Evolutionary conservation across 2,329 filamentous ascomycete genomes (phyloP).

Genomic region (Diaporthe helianthi): DNA sequence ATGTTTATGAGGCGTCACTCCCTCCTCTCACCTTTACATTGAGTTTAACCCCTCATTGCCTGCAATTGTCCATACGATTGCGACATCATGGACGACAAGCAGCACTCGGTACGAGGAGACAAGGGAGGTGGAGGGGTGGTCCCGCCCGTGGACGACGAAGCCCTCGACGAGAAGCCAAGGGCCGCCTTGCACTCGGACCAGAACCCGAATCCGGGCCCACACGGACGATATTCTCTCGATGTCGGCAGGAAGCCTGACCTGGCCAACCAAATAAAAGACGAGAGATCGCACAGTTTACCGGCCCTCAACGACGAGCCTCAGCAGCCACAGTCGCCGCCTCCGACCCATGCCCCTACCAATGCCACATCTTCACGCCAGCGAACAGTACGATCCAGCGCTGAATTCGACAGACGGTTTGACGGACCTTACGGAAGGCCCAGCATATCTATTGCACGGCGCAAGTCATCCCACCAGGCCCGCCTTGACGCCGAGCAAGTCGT

Average conservation of each 20-base stretch:
- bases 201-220: not conserved
- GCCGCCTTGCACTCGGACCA: conserved; percentile 21
- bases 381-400: conserved; percentile 36
- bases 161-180: conserved; percentile 8
- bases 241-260: not conserved
- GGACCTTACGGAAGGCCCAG: conserved; percentile 40
- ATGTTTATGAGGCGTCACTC: not conserved
- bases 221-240: conserved; percentile 30
- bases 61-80: not conserved
- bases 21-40: not conserved
- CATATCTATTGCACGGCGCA: conserved; percentile 37
- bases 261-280: not conserved
- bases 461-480: conserved; percentile 27
- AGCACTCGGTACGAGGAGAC: not conserved
- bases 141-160: not conserved
- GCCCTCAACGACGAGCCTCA: conserved; percentile 5
- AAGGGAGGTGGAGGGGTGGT: not conserved
- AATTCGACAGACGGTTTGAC: conserved; percentile 40
- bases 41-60: not conserved
- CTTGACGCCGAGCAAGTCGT: not conserved
- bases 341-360: conserved; percentile 27
- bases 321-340: conserved; percentile 24
- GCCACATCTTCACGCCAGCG: conserved; percentile 17
- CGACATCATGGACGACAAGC: conserved; percentile 16
- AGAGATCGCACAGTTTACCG: conserved; percentile 30